phyloP scores from a whole-genome alignment of 2,329 filamentous ascomycete species.

The Chaetomium sp. region DNA sequence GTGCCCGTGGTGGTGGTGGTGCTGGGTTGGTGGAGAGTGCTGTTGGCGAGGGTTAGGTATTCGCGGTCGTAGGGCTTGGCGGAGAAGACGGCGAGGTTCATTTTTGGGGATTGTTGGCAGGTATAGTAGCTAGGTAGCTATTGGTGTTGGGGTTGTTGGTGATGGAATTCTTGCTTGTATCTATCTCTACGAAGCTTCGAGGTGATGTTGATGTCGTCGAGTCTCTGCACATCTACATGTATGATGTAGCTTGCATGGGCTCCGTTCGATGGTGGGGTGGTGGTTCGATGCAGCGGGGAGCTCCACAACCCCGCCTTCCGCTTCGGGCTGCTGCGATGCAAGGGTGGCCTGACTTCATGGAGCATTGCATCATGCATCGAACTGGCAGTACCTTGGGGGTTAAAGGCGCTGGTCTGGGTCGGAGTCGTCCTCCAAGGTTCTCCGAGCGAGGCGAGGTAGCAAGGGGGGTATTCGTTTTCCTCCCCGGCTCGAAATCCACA shows the following conservation, averaged over 20 bases:
- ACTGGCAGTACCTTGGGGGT: too few relatives aligned
- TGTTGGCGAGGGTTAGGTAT: slow-evolving; percentile 52
- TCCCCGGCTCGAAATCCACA: slow-evolving; percentile 37
- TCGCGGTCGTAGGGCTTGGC: slow-evolving; percentile 64
- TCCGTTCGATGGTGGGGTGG: too few relatives aligned
- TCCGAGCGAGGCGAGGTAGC: too few relatives aligned
- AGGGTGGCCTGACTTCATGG: background rate
- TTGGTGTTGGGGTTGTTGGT: background rate
- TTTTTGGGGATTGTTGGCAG: slow-evolving; percentile 33
- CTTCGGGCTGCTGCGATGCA: background rate
- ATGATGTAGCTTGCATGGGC: too few relatives aligned
- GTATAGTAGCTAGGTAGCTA: too few relatives aligned
- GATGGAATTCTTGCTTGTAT: too few relatives aligned
- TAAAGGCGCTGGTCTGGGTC: too few relatives aligned
- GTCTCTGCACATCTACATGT: too few relatives aligned
- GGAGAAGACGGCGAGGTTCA: slow-evolving; percentile 66
- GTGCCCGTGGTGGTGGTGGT: slow-evolving; percentile 39
- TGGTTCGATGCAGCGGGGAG: background rate
- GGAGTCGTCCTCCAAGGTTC: too few relatives aligned
- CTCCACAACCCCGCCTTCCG: background rate
- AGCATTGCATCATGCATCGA: background rate
- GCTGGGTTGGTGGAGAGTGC: background rate
- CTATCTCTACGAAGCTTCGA: too few relatives aligned
- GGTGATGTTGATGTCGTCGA: too few relatives aligned
- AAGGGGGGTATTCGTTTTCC: slow-evolving; percentile 13